Evolutionary conservation across 73 alveolate genomes (phyloP).

Genomic region (Paramecium octaurelia): DNA sequence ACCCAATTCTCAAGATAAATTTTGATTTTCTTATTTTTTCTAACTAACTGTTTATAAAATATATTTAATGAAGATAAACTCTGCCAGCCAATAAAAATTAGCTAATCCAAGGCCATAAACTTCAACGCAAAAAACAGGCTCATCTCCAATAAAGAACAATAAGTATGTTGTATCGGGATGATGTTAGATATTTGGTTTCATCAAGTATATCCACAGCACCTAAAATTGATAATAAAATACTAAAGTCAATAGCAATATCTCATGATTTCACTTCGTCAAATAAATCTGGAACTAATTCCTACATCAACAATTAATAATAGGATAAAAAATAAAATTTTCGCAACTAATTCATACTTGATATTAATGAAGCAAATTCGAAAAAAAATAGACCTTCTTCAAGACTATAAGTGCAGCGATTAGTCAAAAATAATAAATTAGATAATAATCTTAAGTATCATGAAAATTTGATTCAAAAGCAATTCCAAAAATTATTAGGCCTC

Average conservation of each 20-base stretch:
- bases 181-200: constrained; percentile 4
- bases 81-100: constrained; percentile 17
- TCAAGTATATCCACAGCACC: not conserved
- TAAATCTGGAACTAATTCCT: not conserved
- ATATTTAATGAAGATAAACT: not conserved
- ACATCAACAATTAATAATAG: not conserved
- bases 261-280: not conserved
- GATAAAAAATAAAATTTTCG: not conserved
- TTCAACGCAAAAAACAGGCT: not conserved
- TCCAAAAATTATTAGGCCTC: constrained; percentile 1
- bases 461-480: constrained; percentile 21
- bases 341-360: not conserved
- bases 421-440: not conserved
- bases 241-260: not conserved
- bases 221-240: not conserved
- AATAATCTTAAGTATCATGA: constrained; percentile 32
- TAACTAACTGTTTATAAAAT: not conserved
- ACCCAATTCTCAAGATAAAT: not conserved
- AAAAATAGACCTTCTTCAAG: constrained; percentile 22
- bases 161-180: not conserved
- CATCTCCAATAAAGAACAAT: not conserved
- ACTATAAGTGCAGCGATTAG: not conserved
- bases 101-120: not conserved
- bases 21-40: not conserved
- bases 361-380: not conserved